Base-by-base conservation (phyloP, 2,329 filamentous ascomycete genomes). In the Paraphaeosphaeria sporulosa region DNA sequence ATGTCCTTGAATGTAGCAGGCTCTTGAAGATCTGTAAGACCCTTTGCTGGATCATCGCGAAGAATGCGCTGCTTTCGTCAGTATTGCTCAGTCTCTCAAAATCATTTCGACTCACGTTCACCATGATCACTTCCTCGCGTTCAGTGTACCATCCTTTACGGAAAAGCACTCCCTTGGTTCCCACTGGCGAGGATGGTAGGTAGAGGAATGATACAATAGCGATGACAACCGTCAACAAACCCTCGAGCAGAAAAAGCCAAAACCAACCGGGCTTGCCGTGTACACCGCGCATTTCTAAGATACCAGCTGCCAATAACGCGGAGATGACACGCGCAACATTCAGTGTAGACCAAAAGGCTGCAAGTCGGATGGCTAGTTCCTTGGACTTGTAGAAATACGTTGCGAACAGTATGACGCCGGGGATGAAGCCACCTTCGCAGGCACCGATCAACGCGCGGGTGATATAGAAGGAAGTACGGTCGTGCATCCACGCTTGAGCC, bases 301-400 rank as follows among this genome's bases (percentile, higher is more conserved):
- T 82, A 0, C 83, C 85, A 51, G 81, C 85, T 6, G 85, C 85
- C 12, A 86, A 73, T 61, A 87, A 83, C 5, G 86, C 84, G 1
- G 85, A 81, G 13, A 83, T 71, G 38, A 88, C 85, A 46, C 83
- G 81, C 0, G 84, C 83, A 0, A 81, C 77, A 57, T 85, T 84
- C 9, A 89, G 85, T 0, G 89, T 84, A 0, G 86, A 87, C 90
- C 90, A 93, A 79, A 93, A 92, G 62, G 83, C 85, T 64, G 86
- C 85, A 23, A 93, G 79, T 1, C 90, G 85, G 3, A 86, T 83
- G 0, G 90, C 88, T 0, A 93, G 81, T 73, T 93, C 90, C 49
- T 84, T 83, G 2, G 86, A 86, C 55, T 86, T 93, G 80, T 92
- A 93, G 76, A 90, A 93, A 76, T 93, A 93, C 1, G 87, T 89